Conservation (phyloP, 164 flowering plant genomes). For the Annona cherimola region DNA sequence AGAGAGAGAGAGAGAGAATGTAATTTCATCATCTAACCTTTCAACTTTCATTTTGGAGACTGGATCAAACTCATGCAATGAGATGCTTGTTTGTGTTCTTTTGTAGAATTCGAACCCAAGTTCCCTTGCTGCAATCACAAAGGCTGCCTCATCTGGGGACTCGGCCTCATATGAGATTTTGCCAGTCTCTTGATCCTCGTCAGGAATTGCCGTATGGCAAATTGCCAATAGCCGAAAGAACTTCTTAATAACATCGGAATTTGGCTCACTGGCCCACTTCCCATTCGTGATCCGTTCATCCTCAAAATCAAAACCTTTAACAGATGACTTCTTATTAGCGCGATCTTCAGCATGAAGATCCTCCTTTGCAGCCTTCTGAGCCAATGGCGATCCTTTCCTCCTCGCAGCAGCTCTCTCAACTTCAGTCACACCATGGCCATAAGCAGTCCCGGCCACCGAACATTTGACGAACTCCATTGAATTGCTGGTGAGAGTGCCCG, state of each 20-base stretch:
- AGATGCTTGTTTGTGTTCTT: slow-evolving; percentile 71
- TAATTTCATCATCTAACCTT: slow-evolving; percentile 34
- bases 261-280: slow-evolving; percentile 69
- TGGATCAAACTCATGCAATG: slow-evolving; percentile 60
- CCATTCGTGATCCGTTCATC: slow-evolving; percentile 77
- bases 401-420: slow-evolving; percentile 74
- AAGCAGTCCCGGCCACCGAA: slow-evolving; percentile 83
- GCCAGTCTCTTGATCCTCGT: slow-evolving; percentile 55
- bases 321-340: slow-evolving; percentile 16
- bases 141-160: slow-evolving; percentile 97
- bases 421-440: slow-evolving; percentile 84
- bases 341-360: slow-evolving; percentile 17
- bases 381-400: slow-evolving; percentile 49
- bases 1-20: too few relatives aligned
- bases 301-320: slow-evolving; percentile 85
- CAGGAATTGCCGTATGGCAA: slow-evolving; percentile 92
- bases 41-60: slow-evolving; percentile 48
- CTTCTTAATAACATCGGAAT: slow-evolving; percentile 49
- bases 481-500: slow-evolving; percentile 95
- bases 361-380: slow-evolving; percentile 21
- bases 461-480: slow-evolving; percentile 95
- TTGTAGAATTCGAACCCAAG: slow-evolving; percentile 75
- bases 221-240: slow-evolving; percentile 70
- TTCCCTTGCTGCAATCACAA: slow-evolving; percentile 92
- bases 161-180: slow-evolving; percentile 84